Percentiles rank a stretch among this genome's conserved stretches.
Evolutionary conservation across 805 yeast genomes (phyloP).

Genomic region (Clavispora vitiphila): DNA sequence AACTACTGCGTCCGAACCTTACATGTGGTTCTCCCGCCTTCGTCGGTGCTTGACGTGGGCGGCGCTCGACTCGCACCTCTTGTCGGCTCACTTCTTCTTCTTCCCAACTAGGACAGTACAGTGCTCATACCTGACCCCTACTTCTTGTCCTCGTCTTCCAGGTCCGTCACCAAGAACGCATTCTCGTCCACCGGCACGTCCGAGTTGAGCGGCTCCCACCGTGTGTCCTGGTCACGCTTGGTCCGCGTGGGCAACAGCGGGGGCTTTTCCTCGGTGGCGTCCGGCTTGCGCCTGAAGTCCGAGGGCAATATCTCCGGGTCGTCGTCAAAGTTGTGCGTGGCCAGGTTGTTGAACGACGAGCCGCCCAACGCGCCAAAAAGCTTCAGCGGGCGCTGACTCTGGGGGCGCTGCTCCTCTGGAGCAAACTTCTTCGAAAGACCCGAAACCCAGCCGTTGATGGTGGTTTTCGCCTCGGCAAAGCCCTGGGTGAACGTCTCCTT

Average conservation of each 20-base stretch:
- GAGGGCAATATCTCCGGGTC: slow-evolving; percentile 51
- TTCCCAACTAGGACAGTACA: too few relatives aligned
- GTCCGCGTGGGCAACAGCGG: slow-evolving; percentile 23
- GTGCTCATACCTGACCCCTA: too few relatives aligned
- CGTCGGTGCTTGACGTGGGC: too few relatives aligned
- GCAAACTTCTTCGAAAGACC: slow-evolving; percentile 53
- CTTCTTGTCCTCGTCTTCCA: slow-evolving; percentile 35
- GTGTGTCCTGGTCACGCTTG: slow-evolving; percentile 12
- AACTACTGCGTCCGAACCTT: too few relatives aligned
- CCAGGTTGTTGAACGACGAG: slow-evolving; percentile 28
- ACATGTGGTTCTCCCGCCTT: too few relatives aligned
- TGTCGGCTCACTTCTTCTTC: too few relatives aligned
- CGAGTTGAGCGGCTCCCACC: slow-evolving; percentile 37
- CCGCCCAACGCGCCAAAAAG: slow-evolving; percentile 45
- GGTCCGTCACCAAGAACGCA: slow-evolving; percentile 41
- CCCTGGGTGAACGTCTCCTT: slow-evolving; percentile 68
- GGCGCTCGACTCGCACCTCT: too few relatives aligned
- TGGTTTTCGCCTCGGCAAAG: slow-evolving; percentile 72
- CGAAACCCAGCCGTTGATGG: slow-evolving; percentile 74
- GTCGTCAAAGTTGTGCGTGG: slow-evolving; percentile 38
- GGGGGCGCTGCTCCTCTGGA: slow-evolving; percentile 11
- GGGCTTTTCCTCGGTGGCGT: slow-evolving; percentile 26
- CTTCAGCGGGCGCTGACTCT: slow-evolving; percentile 20
- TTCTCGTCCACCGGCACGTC: slow-evolving; percentile 38
- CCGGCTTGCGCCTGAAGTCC: slow-evolving; percentile 45